phyloP scores from a whole-genome alignment of 129 eudicot genomes.

The Flaveria trinervia region DNA sequence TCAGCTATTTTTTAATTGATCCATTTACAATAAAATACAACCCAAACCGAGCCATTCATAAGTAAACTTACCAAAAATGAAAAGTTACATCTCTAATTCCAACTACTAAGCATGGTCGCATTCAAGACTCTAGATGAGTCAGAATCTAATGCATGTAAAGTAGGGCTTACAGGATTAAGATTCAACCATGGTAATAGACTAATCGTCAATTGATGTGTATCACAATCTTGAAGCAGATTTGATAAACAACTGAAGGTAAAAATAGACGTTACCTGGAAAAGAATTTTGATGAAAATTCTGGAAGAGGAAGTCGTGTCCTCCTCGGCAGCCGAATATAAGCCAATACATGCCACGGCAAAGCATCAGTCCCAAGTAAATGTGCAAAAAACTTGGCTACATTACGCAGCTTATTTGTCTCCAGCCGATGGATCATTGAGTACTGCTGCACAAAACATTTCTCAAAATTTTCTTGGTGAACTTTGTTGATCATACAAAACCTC shows the following conservation, averaged over 20 bases:
- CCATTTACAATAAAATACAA: background rate
- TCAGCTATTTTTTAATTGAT: background rate
- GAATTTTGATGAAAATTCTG: slow-evolving; percentile 89
- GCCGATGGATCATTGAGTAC: slow-evolving; percentile 95
- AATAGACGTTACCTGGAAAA: slow-evolving; percentile 68
- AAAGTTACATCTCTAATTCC: no score
- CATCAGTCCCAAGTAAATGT: slow-evolving; percentile 91
- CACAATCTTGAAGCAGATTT: background rate
- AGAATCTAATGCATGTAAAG: background rate
- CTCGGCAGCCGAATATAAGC: slow-evolving; percentile 82
- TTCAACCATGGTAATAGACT: background rate
- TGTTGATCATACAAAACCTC: slow-evolving; percentile 90
- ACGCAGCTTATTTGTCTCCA: slow-evolving; percentile 84
- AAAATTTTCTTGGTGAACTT: slow-evolving; percentile 82
- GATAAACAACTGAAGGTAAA: background rate
- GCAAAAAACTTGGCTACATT: slow-evolving; percentile 96
- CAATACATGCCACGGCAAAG: slow-evolving; percentile 86
- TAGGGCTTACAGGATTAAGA: background rate
- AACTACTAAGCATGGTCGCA: no score
- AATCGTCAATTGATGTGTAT: background rate
- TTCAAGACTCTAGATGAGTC: background rate
- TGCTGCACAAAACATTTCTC: slow-evolving; percentile 89
- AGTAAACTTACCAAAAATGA: no score
- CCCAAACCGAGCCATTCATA: background rate
- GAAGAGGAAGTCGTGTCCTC: slow-evolving; percentile 96